A percentile compares a stretch with the other conserved stretches of the same genome.
Evolutionary conservation across 2,329 filamentous ascomycete genomes (phyloP).

Genomic region (Phialophora tarda): DNA sequence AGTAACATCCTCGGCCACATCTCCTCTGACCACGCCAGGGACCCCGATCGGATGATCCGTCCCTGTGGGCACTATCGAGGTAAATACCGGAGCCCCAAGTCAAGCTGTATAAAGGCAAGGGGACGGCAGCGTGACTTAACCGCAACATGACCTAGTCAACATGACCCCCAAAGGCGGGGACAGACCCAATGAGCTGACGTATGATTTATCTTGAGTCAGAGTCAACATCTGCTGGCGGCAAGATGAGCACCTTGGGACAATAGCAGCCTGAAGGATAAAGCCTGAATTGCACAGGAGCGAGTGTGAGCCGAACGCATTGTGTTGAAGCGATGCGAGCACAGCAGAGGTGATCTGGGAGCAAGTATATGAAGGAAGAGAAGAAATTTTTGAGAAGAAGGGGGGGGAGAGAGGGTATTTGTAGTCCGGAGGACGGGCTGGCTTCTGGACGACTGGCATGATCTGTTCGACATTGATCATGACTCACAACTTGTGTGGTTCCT

Average conservation of each 20-base stretch:
- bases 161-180: constrained; percentile 4
- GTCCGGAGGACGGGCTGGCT: not conserved
- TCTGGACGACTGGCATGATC: not conserved
- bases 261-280: constrained; percentile 10
- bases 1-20: constrained; percentile 16
- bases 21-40: constrained; percentile 19
- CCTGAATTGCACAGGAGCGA: constrained; percentile 8
- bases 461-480: not conserved
- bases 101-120: constrained; percentile 1
- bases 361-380: constrained; percentile 8
- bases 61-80: constrained; percentile 15
- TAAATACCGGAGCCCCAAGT: constrained; percentile 3
- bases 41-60: constrained; percentile 13
- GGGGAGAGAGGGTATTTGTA: not conserved
- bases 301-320: not conserved
- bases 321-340: not conserved
- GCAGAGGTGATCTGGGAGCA: constrained; percentile 13
- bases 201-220: not conserved
- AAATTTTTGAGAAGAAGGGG: not conserved
- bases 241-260: constrained; percentile 3
- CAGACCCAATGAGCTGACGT: constrained; percentile 6
- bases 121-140: not conserved
- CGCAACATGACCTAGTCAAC: constrained; percentile 5
- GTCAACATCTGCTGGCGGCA: constrained; percentile 10
- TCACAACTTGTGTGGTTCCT: not conserved